Base-by-base conservation (phyloP, 768 basidiomycete species). In the Amyloporia xantha region DNA sequence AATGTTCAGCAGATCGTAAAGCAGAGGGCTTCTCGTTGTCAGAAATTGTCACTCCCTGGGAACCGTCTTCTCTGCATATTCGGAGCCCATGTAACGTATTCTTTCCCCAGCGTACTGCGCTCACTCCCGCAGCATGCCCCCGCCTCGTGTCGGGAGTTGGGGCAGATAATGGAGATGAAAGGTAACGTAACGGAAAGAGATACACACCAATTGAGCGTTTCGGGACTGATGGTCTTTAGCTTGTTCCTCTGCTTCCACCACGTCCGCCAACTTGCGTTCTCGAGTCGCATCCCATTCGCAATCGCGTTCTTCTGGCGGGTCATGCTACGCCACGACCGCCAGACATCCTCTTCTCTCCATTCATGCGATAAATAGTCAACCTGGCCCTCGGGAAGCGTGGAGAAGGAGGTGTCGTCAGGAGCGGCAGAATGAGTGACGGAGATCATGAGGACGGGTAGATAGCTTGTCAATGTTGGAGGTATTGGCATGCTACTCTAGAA, bases 221-320 rank as follows among this genome's bases (percentile, higher is more conserved):
- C 96, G 50, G 95, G 95, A 21, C 84, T 87, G 64, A 99, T 77
- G 0, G 95, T 99, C 72, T 86, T 90, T 53, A 99, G 78, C 56
- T 93, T 89, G 60, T 96, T 96, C 54, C 95, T 75, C 77, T 97
- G 94, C 70, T 98, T 97, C 85, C 94, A 97, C 95, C 95, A 99
- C 1, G 94, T 98, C 36, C 95, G 74, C 95, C 95, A 99, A 52
- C 87, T 91, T 7, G 96, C 96, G 61, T 99, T 99, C 75, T 99
- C 96, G 49, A 99, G 79, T 42, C 95, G 75, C 41, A 86, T 75
- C 41, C 95, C 95, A 64, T 99, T 98, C 5, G 91, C 82, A 62
- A 99, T 96, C 69, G 92, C 95, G 64, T 95, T 88, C 80, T 98
- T 99, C 75, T 93, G 91, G 48, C 90, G 78, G 41, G 95, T 98